Evolutionary conservation across 2,329 filamentous ascomycete genomes (phyloP).

Genomic region (Colletotrichum phormii): DNA sequence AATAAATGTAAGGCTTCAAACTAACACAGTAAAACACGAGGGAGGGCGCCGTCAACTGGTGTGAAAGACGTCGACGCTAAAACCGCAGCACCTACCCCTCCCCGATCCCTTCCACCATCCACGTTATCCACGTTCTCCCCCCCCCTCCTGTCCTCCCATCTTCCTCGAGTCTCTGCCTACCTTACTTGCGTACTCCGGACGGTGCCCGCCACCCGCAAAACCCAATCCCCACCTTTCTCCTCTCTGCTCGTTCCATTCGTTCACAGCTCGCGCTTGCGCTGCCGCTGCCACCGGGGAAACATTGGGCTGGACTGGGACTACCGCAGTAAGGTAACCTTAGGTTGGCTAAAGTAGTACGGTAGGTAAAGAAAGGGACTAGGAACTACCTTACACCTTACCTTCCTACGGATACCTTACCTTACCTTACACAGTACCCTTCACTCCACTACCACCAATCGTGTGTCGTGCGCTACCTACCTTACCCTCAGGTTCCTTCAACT

Average conservation of each 20-base stretch:
- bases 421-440: neutral
- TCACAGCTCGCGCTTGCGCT: neutral
- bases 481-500: constrained; percentile 1
- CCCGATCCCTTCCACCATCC: constrained; percentile 7
- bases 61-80: constrained; percentile 10
- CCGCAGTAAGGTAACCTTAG: neutral
- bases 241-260: neutral
- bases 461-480: constrained; percentile 12
- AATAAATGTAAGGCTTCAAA: neutral
- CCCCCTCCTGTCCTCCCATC: neutral
- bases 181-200: neutral
- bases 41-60: neutral
- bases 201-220: neutral
- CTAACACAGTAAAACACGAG: neutral
- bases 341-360: neutral
- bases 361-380: neutral
- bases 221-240: neutral
- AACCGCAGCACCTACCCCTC: constrained; percentile 24
- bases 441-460: constrained; percentile 18
- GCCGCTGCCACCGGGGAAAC: constrained; percentile 3
- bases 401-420: too few species aligned
- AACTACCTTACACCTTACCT: neutral
- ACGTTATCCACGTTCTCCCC: neutral
- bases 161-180: neutral
- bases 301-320: constrained; percentile 6